Evolutionary conservation across 2,329 filamentous ascomycete species (phyloP), one percentile per base, ranked within the genome.

Genomic region (Cercospora sp.): DNA sequence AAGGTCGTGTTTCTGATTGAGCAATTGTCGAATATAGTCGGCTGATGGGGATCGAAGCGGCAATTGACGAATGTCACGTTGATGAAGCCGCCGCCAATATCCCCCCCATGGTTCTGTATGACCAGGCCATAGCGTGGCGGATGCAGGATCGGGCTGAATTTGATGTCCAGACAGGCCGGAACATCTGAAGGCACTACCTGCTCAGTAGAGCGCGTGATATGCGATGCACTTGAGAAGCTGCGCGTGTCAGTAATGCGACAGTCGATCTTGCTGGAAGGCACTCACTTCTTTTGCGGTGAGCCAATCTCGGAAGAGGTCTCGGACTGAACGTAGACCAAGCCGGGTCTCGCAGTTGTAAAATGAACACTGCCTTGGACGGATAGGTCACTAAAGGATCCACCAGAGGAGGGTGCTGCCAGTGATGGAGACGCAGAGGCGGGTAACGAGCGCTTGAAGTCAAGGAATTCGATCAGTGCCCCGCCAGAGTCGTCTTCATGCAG

Each of bases 21-120:
- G 63, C 62, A 68, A 6, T 59, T 61, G n/a, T 45, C 34, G 53
- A 68, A 66, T 6, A 49, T 58, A 16, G 51, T 53, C 1, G 63
- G 51, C 16, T n/a, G 30, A 16, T 51, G 16, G 7, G 43, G 55
- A 13, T 65, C 58, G 34, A 68, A 68, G 9, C 26, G 12, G 40
- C 66, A 68, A 21, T 68, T 51, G 26, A 53, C 43, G 28, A 68
- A 68, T 37, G 59, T 49, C 21, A 68, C 45, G 28, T 58, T 57
- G 13, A 65, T 51, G 9, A 65, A 65, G 5, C 63, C 66, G 16
- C 34, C 66, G 3, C 28, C 51, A 5, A 37, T 18, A 8, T 53
- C 43, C 9, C 32, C 28, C 2, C 57, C 57, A 1, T 34, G 24
- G 16, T 59, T 60, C 16, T 53, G 12, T 34, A 68, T 49, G 18